Percentiles rank a stretch among this genome's conserved stretches.
phyloP scores from a whole-genome alignment of 495 filamentous ascomycete genomes.

The Podospora australis region DNA sequence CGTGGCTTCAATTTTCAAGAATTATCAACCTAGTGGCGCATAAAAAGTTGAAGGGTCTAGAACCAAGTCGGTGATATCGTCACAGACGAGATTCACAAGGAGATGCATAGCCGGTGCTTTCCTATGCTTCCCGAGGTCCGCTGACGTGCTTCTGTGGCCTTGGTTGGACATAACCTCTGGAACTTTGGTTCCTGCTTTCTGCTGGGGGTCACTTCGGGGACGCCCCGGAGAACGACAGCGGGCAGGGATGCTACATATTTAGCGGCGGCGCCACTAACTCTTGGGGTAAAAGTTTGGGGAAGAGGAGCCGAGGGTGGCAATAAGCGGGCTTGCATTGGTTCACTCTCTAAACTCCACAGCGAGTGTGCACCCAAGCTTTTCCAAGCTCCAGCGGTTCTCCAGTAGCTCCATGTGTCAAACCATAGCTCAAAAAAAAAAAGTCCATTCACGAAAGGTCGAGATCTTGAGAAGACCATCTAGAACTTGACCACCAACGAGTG shows the following conservation, averaged over 20 bases:
- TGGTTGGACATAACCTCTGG: too few species aligned
- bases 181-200: too few species aligned
- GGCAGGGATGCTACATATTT: not conserved
- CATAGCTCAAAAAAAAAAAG: not conserved
- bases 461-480: too few species aligned
- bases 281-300: not conserved
- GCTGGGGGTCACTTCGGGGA: too few species aligned
- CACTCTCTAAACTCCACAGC: not conserved
- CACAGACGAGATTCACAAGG: not conserved
- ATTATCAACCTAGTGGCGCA: too few species aligned
- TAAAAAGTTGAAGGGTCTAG: not conserved
- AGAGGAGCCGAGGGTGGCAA: not conserved
- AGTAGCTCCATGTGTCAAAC: not conserved
- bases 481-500: too few species aligned
- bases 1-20: too few species aligned
- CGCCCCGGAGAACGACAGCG: not conserved
- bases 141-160: not conserved
- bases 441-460: too few species aligned
- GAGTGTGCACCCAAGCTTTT: not conserved
- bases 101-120: not conserved
- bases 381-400: not conserved
- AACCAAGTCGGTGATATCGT: too few species aligned
- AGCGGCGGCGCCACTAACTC: not conserved
- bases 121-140: slow-evolving; percentile 7
- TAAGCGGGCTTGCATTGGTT: not conserved